phyloP scores from a whole-genome alignment of 148 eudicot species.

The Gaultheria prostrata region DNA sequence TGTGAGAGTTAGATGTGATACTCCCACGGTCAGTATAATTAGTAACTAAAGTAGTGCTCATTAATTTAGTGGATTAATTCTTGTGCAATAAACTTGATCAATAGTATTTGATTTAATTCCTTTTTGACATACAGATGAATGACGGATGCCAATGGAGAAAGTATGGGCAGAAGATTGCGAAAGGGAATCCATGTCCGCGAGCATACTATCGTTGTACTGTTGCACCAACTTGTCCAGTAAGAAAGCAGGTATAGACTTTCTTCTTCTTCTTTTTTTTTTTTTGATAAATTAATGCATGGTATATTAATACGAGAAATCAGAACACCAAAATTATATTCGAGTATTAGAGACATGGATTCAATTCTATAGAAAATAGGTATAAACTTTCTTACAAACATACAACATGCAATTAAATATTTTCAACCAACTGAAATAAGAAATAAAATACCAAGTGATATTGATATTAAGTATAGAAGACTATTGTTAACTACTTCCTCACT shows the following conservation, averaged over 20 bases:
- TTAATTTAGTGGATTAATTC: neutral
- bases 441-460: neutral
- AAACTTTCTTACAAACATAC: neutral
- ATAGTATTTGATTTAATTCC: neutral
- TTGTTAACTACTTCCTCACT: neutral
- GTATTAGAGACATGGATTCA: neutral
- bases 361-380: neutral
- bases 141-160: constrained; percentile 98
- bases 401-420: neutral
- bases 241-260: constrained; percentile 43
- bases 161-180: constrained; percentile 83
- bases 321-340: neutral
- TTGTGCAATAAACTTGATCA: neutral
- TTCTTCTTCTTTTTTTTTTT: neutral
- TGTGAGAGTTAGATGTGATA: constrained; percentile 79
- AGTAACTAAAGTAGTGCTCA: neutral
- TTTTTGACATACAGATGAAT: constrained; percentile 47
- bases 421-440: neutral
- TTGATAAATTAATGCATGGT: too few species aligned
- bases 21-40: constrained; percentile 65
- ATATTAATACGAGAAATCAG: neutral
- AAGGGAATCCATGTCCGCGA: constrained; percentile 91
- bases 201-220: constrained; percentile 90
- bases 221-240: constrained; percentile 71
- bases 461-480: too few species aligned